Percentiles rank a stretch among this genome's conserved stretches.
Conservation (phyloP, 495 filamentous ascomycete genomes). For the Tuber umbilicatum region DNA sequence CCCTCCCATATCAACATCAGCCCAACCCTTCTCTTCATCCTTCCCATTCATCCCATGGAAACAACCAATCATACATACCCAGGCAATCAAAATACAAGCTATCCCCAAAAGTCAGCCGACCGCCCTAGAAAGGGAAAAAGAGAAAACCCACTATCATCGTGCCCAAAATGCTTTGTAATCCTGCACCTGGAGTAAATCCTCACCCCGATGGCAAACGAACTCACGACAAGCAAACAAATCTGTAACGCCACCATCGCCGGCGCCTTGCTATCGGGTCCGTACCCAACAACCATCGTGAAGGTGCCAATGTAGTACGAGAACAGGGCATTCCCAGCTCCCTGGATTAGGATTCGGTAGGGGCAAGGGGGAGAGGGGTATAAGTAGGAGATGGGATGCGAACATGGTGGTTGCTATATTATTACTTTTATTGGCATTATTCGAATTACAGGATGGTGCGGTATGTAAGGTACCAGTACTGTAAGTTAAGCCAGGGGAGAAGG, state of each 20-base stretch:
- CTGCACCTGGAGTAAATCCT: constrained; percentile 1
- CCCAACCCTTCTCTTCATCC: background rate
- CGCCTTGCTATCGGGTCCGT: background rate
- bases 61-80: background rate
- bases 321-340: background rate
- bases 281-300: constrained; percentile 1
- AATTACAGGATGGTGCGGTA: background rate
- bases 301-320: background rate
- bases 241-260: background rate
- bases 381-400: background rate
- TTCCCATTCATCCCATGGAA: background rate
- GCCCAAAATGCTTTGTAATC: constrained; percentile 1
- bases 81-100: background rate
- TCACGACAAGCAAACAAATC: background rate
- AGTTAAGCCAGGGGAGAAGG: background rate
- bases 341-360: background rate
- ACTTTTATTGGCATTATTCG: background rate
- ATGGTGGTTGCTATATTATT: background rate
- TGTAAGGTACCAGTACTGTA: background rate
- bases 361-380: background rate
- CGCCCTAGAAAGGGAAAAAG: background rate
- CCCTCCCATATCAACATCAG: background rate
- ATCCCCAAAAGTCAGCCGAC: background rate
- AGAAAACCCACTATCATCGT: background rate
- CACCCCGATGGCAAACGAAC: background rate